Evolutionary conservation across 768 basidiomycete species (phyloP), one percentile per base, ranked within the genome.

Genomic region (Amanita inopinata): DNA sequence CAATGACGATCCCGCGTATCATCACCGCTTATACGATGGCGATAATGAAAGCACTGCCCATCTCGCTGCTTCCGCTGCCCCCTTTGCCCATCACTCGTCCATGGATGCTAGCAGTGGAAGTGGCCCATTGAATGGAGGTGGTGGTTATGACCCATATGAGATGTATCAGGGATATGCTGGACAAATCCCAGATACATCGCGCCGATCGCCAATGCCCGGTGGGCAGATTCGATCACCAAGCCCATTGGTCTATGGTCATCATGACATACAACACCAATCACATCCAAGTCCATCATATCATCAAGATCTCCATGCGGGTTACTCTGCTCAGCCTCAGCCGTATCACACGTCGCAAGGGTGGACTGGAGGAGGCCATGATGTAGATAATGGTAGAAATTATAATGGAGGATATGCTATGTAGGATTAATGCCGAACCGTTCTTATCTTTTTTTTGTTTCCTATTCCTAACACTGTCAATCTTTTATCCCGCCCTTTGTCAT

Each of bases 41-140:
- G 83, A 86, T 50, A 74, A 78, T 52, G 74, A 78, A 49, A 82
- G 80, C 55, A 72, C 71, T 15, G 61, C 67, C 22, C 73, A 81
- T 54, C 70, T 88, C 10, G 58, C 80, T 12, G 50, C 67, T 3
- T 60, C 72, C 22, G 77, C 78, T 12, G 79, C 81, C 23, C 74
- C 82, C 4, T 70, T 79, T 39, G 68, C 69, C 22, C 71, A 72
- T 35, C 67, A 71, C 31, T 32, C 49, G 37, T 61, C 61, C 20
- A 48, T 64, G 31, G 62, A 64, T 34, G 20, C 17, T 18, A 15
- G 22, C 10, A 37, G 37, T 28, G 34, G 27, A n/a, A 37, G 12
- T 32, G 12, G 20, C 10, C 41, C 38, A 28, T 33, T 20, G 7
- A 45, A 47, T n/a, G 36, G 58, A 46, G 38, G 47, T 37, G 63